phyloP scores from a whole-genome alignment of 2,329 filamentous ascomycete genomes.

The Diatrype stigma region DNA sequence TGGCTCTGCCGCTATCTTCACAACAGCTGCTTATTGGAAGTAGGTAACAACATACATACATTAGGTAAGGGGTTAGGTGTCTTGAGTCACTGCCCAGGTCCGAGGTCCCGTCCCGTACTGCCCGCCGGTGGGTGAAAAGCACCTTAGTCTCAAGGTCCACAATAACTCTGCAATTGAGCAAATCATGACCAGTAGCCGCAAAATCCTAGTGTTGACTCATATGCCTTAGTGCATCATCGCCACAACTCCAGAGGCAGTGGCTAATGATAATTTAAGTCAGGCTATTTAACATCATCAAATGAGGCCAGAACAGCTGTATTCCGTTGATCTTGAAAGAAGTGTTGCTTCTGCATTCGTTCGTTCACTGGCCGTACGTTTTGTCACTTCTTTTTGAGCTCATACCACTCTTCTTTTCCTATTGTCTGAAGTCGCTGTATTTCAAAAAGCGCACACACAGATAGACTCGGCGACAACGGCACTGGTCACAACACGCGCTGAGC shows the following conservation, averaged over 20 bases:
- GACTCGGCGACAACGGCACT: not conserved
- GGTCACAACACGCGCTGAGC: not conserved
- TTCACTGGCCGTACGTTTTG: not conserved
- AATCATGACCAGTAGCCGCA: not conserved
- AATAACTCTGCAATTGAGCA: not conserved
- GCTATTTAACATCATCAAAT: too few relatives aligned
- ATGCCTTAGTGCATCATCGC: not conserved
- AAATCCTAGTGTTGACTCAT: not conserved
- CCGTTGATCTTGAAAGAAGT: too few relatives aligned
- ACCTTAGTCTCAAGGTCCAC: not conserved
- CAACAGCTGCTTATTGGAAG: too few relatives aligned
- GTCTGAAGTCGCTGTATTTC: slow-evolving; percentile 43
- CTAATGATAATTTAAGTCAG: too few relatives aligned
- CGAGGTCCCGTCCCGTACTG: too few relatives aligned
- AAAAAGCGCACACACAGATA: slow-evolving; percentile 36
- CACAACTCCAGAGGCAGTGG: not conserved
- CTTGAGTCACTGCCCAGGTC: not conserved
- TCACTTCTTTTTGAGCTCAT: not conserved
- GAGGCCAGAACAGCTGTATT: too few relatives aligned
- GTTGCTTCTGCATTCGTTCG: not conserved
- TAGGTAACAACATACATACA: too few relatives aligned
- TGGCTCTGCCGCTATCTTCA: too few relatives aligned
- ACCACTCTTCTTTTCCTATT: slow-evolving; percentile 11
- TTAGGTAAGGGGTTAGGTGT: too few relatives aligned
- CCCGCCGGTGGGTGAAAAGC: not conserved